phyloP scores from a whole-genome alignment of 2,329 filamentous ascomycete species.

The Spiromastix sp. region DNA sequence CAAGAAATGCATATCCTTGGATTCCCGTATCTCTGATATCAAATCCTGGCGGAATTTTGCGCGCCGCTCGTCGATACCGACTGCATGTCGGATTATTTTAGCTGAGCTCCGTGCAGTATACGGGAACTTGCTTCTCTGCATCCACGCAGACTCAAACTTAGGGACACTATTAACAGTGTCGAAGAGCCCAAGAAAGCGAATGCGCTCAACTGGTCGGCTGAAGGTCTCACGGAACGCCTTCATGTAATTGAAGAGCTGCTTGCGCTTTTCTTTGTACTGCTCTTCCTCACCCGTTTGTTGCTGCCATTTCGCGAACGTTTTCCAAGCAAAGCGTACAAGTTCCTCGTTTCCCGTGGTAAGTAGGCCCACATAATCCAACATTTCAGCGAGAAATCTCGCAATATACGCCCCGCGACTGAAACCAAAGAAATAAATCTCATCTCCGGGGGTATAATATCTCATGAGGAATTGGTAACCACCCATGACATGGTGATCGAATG shows the following conservation, averaged over 20 bases:
- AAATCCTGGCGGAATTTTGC: slow-evolving; percentile 47
- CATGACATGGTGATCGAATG: slow-evolving; percentile 43
- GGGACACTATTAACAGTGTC: slow-evolving; percentile 44
- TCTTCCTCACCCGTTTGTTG: slow-evolving; percentile 18
- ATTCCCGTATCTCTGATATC: slow-evolving; percentile 17
- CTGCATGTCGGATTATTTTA: slow-evolving; percentile 39
- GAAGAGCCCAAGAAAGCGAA: slow-evolving; percentile 46
- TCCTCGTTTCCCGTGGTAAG: slow-evolving; percentile 44
- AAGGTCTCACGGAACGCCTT: slow-evolving; percentile 41
- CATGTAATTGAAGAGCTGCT: slow-evolving; percentile 19
- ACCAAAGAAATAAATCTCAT: slow-evolving; percentile 47
- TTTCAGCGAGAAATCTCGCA: slow-evolving; percentile 42
- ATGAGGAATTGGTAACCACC: slow-evolving; percentile 47
- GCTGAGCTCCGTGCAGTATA: slow-evolving; percentile 24
- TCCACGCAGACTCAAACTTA: slow-evolving; percentile 23
- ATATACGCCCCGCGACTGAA: slow-evolving; percentile 45
- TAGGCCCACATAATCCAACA: slow-evolving; percentile 41
- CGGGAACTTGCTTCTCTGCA: slow-evolving; percentile 16
- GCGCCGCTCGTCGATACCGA: slow-evolving; percentile 44
- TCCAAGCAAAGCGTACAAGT: slow-evolving; percentile 42
- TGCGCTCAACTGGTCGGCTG: slow-evolving; percentile 35
- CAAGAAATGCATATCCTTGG: slow-evolving; percentile 4
- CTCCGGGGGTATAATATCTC: slow-evolving; percentile 42
- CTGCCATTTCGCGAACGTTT: slow-evolving; percentile 22
- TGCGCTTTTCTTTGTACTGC: slow-evolving; percentile 8